These are phyloP conservation scores for Boletellus deceptivus DNA, from an alignment of 1,284 basidiomycete species.

Conservation along the genomic window DNA sequence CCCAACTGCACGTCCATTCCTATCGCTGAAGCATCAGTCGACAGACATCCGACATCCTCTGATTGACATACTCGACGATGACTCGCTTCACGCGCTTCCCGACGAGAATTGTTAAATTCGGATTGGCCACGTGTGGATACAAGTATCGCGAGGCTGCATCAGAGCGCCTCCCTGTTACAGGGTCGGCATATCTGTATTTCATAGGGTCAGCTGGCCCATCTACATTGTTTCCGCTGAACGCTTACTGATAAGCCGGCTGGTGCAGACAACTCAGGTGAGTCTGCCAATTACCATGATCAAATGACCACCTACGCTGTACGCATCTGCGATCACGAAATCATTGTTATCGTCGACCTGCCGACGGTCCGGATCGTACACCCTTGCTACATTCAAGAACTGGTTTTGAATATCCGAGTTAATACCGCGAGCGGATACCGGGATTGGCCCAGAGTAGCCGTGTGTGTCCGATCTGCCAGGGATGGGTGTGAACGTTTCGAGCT, in stretches of 20 bases:
- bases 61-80: slow-evolving; percentile 42
- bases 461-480: slow-evolving; percentile 34
- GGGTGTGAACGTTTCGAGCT: slow-evolving; percentile 53
- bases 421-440: slow-evolving; percentile 47
- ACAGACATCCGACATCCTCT: neutral
- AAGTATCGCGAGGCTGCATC: slow-evolving; percentile 58
- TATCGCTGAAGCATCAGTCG: slow-evolving; percentile 17
- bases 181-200: slow-evolving; percentile 47
- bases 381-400: slow-evolving; percentile 47
- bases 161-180: slow-evolving; percentile 50
- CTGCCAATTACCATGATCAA: neutral
- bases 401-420: slow-evolving; percentile 37
- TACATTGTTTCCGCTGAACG: neutral
- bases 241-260: slow-evolving; percentile 13
- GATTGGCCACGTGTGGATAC: slow-evolving; percentile 30
- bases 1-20: slow-evolving; percentile 51
- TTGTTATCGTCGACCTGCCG: slow-evolving; percentile 43
- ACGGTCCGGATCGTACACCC: slow-evolving; percentile 44
- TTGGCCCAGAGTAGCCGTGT: slow-evolving; percentile 54
- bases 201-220: neutral
- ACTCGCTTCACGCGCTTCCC: slow-evolving; percentile 33
- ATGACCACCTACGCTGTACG: slow-evolving; percentile 26
- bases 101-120: too few relatives aligned
- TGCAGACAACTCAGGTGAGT: neutral
- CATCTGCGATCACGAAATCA: slow-evolving; percentile 32